Evolutionary conservation across 805 yeast genomes (phyloP), one percentile per base, ranked within the genome.

Genomic region (Myxozyma sirexii): DNA sequence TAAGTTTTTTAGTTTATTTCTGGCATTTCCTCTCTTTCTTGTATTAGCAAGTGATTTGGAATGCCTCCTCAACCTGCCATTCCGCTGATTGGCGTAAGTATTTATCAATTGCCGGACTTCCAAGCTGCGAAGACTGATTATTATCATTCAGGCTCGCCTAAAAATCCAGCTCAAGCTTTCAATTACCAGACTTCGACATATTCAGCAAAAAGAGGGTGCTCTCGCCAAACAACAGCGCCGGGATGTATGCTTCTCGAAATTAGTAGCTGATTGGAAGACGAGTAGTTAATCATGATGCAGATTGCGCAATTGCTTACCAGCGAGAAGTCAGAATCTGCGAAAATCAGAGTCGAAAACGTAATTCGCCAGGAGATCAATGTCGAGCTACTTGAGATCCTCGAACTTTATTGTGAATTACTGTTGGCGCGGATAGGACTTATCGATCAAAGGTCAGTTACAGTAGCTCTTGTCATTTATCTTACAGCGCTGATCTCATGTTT

Each of bases 241-340:
- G 60, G 80, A 79, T 54, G 81, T 79, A 44, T 23, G 72, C 27
- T n/a, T n/a, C 13, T 39, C n/a, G 8, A 8, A 1, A 29, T 26
- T 7, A 26, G 4, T 35, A 33, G n/a, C 7, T 7, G 6, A 24
- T 24, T 17, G 12, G 17, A 33, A 43, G 3, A 43, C 19, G 13
- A 15, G 19, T 24, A 1, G 19, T 21, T 26, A 15, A 37, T 15
- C 31, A 12, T 12, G 26, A 21, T 24, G 15, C 77, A 75, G 69
- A 76, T 85, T 71, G 96, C 96, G 1, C 91, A 87, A 49, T 75
- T 90, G 10, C 75, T 90, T 53, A 77, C 80, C 7, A 79, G 77
- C 44, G 90, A 90, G 5, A 90, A 88, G 69, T 92, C 89, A 63
- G 85, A 86, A 52, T 88, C 91, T 67, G 97, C 97, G 10, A 81